Conservation (phyloP, 164 flowering plant species). For the Kingdonia uniflora region DNA sequence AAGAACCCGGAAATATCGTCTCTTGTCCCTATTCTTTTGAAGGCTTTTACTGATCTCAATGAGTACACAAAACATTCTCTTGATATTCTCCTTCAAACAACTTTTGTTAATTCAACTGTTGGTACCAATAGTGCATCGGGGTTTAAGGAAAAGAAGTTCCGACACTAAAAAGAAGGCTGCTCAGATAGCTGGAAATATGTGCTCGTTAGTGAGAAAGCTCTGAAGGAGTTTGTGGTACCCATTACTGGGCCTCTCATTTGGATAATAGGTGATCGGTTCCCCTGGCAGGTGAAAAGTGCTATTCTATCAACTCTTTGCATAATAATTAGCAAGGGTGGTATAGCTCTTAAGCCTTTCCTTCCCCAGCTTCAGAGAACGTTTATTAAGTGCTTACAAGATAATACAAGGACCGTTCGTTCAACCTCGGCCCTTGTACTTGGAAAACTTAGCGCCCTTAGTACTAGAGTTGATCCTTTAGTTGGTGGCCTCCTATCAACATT, state of each 20-base stretch:
- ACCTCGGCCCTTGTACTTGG: too few relatives aligned
- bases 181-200: too few relatives aligned
- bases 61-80: slow-evolving; percentile 80
- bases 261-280: slow-evolving; percentile 92
- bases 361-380: slow-evolving; percentile 99
- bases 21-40: too few relatives aligned
- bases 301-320: slow-evolving; percentile 82
- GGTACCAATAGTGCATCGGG: slow-evolving; percentile 98
- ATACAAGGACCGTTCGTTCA: too few relatives aligned
- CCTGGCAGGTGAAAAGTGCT: slow-evolving; percentile 99
- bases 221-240: slow-evolving; percentile 85
- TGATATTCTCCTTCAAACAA: slow-evolving; percentile 92
- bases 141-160: too few relatives aligned
- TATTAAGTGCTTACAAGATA: slow-evolving; percentile 90
- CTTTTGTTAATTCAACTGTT: slow-evolving; percentile 76
- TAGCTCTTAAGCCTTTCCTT: slow-evolving; percentile 94
- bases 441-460: too few relatives aligned
- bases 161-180: too few relatives aligned
- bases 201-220: slow-evolving; percentile 77
- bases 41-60: slow-evolving; percentile 91
- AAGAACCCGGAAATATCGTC: slow-evolving; percentile 93
- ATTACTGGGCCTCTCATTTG: slow-evolving; percentile 99
- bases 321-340: slow-evolving; percentile 83
- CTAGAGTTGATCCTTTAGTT: too few relatives aligned
- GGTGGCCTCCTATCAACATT: too few relatives aligned